These are phyloP conservation scores for Allantophomopsis cytisporea DNA, from an alignment of 2,329 filamentous ascomycete genomes.

Conservation along the genomic window DNA sequence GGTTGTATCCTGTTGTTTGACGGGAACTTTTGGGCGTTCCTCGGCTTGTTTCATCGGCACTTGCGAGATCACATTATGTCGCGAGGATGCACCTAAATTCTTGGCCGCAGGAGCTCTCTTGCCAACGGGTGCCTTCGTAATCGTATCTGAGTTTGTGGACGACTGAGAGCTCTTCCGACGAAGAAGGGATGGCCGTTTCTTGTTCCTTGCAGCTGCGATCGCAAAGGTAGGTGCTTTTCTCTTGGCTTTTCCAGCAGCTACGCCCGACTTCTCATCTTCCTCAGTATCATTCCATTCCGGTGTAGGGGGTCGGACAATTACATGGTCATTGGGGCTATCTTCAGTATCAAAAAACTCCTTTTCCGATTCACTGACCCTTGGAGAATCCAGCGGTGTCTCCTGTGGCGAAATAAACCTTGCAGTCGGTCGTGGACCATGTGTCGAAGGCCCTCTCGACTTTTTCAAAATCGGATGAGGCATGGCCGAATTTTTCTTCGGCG, in stretches of 20 bases:
- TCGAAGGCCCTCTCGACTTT: constrained; percentile 39
- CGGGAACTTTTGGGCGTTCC: no score
- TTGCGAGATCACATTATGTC: no score
- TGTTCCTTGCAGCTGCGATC: constrained; percentile 25
- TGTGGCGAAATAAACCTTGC: constrained; percentile 45
- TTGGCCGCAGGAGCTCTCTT: no score
- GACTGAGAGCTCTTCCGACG: constrained; percentile 31
- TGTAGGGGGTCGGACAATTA: constrained; percentile 12
- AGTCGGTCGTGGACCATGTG: constrained; percentile 39
- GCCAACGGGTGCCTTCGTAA: no score
- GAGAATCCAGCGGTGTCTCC: constrained; percentile 8
- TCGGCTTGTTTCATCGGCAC: no score
- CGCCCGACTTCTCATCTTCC: neutral
- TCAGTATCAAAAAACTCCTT: constrained; percentile 23
- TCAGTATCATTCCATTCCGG: constrained; percentile 3
- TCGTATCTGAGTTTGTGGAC: constrained; percentile 3
- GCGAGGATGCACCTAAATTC: no score
- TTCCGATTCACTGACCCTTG: constrained; percentile 23
- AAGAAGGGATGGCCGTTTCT: constrained; percentile 29
- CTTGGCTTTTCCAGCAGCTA: constrained; percentile 12
- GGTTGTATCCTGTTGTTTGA: no score
- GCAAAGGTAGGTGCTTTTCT: constrained; percentile 22
- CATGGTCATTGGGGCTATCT: constrained; percentile 22
- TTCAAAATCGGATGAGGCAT: constrained; percentile 42
- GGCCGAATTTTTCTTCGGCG: constrained; percentile 22